Conservation (phyloP, 257 asterid species). For the Fraxinus excelsior region DNA sequence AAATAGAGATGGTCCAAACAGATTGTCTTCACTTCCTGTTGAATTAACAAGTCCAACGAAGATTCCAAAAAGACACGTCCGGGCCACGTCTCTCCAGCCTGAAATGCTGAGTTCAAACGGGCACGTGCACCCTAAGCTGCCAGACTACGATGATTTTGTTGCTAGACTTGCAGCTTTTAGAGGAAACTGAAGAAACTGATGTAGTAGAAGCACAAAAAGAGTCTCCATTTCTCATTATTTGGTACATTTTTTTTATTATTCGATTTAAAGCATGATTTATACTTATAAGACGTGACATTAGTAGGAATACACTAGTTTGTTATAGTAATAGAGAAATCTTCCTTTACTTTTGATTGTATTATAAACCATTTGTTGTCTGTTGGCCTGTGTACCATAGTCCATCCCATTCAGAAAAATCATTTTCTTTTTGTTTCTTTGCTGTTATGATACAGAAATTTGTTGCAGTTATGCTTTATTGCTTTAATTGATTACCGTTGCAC, state of each 20-base stretch:
- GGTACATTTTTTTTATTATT: conserved; percentile 7
- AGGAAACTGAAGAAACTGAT: conserved; percentile 25
- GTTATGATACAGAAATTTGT: background rate
- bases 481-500: no score
- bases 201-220: background rate
- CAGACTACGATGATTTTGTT: conserved; percentile 76
- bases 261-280: background rate
- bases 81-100: conserved; percentile 60
- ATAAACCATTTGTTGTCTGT: conserved; percentile 1
- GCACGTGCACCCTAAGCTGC: conserved; percentile 77
- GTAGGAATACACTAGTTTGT: background rate
- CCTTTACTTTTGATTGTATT: background rate
- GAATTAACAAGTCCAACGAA: conserved; percentile 35
- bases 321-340: conserved; percentile 1
- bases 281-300: background rate
- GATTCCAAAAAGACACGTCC: conserved; percentile 35
- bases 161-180: conserved; percentile 65
- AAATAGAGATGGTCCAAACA: conserved; percentile 37
- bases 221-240: conserved; percentile 27
- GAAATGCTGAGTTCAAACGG: conserved; percentile 37
- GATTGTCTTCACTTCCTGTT: conserved; percentile 55
- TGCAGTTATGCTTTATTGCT: no score
- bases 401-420: conserved; percentile 5
- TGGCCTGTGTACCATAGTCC: conserved; percentile 25
- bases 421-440: conserved; percentile 30